Evolutionary conservation across 352 stramenopile genomes (phyloP).

Genomic region (Ophiocytium majus): DNA sequence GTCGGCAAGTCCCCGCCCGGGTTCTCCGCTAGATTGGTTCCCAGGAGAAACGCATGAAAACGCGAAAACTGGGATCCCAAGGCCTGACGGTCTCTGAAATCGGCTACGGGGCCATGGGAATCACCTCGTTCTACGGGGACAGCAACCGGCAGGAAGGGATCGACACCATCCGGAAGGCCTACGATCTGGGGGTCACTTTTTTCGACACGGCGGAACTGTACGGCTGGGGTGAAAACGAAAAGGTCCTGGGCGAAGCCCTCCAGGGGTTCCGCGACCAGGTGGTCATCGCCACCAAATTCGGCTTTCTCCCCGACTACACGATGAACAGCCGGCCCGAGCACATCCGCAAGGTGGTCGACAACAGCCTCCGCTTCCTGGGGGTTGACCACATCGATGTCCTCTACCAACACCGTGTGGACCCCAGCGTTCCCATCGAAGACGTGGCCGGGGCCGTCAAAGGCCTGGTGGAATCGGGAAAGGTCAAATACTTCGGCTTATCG

Average conservation of each 20-base stretch:
- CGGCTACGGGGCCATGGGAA: neutral
- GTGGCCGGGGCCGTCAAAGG: slow-evolving; percentile 40
- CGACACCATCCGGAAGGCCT: neutral
- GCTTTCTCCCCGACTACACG: slow-evolving; percentile 47
- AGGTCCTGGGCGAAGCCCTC: neutral
- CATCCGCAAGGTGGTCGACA: slow-evolving; percentile 67
- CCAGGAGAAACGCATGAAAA: neutral
- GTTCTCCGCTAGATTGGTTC: too few species aligned
- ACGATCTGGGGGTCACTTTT: slow-evolving; percentile 1
- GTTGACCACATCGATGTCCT: slow-evolving; percentile 68
- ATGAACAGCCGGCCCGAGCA: slow-evolving; percentile 49
- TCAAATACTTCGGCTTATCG: slow-evolving; percentile 55
- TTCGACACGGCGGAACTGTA: slow-evolving; percentile 7
- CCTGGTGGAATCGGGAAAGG: slow-evolving; percentile 46
- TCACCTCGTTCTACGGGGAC: neutral
- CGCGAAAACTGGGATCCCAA: neutral
- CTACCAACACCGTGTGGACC: slow-evolving; percentile 69
- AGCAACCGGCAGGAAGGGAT: neutral
- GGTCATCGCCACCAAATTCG: slow-evolving; percentile 70
- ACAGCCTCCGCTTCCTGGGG: slow-evolving; percentile 65
- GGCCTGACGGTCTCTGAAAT: neutral
- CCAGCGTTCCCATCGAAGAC: slow-evolving; percentile 65
- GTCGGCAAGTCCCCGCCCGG: too few species aligned
- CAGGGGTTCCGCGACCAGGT: slow-evolving; percentile 61
- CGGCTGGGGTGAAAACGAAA: neutral